Conservation (phyloP, 163 green algal species). For the Scenedesmus sp. region DNA sequence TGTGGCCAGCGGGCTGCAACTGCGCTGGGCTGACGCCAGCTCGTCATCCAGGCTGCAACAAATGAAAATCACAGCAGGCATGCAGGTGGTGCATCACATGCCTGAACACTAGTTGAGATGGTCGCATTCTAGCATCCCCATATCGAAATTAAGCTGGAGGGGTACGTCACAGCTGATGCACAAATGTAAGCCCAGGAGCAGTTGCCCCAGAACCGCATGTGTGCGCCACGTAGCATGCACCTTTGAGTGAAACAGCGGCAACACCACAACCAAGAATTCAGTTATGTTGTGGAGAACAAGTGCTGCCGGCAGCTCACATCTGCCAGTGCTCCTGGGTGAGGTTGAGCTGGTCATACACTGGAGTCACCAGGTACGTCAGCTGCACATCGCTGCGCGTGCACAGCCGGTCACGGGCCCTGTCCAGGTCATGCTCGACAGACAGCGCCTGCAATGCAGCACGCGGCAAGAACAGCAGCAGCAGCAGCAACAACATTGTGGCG, state of each 20-base stretch:
- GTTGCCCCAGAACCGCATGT: not conserved
- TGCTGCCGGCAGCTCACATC: not conserved
- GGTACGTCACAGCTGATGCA: no score
- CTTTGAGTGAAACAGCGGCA: not conserved
- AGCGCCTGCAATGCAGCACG: slow-evolving; percentile 64
- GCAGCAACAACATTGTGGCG: no score
- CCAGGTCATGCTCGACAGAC: slow-evolving; percentile 81
- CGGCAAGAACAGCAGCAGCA: no score
- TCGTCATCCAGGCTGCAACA: slow-evolving; percentile 10
- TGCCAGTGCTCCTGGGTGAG: not conserved
- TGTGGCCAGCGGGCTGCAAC: not conserved
- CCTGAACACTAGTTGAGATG: no score
- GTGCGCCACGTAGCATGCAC: no score
- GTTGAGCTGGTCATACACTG: slow-evolving; percentile 58
- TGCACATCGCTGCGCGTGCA: slow-evolving; percentile 91
- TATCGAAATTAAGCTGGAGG: no score
- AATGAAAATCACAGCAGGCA: not conserved
- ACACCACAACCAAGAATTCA: not conserved
- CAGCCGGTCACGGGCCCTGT: slow-evolving; percentile 71
- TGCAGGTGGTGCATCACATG: no score
- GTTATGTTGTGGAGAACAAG: no score
- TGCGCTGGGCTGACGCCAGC: not conserved
- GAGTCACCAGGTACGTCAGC: slow-evolving; percentile 91
- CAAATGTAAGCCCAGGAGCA: not conserved
- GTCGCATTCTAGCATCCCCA: no score